Percentiles rank a stretch among this genome's conserved stretches.
Conservation (phyloP, 192 early-diverging fungal species). For the Coemansia sp. region DNA sequence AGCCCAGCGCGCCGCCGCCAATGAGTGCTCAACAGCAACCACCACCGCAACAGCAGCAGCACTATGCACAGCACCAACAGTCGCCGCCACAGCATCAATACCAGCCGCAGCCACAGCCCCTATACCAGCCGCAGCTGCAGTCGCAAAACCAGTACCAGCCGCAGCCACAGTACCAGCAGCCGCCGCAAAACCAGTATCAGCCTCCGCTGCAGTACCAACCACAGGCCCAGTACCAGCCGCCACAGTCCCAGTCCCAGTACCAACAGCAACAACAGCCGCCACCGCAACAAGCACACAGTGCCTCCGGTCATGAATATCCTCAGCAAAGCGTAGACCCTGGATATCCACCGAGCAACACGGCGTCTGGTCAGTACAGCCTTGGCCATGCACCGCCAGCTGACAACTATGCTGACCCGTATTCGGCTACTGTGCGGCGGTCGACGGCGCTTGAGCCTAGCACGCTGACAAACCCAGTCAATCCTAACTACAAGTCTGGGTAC, state of each 20-base stretch:
- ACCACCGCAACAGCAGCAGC: slow-evolving; percentile 23
- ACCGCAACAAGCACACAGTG: slow-evolving; percentile 11
- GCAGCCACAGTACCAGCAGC: slow-evolving; percentile 17
- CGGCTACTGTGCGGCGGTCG: slow-evolving; percentile 24
- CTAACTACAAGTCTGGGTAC: slow-evolving; percentile 39
- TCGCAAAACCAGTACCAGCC: slow-evolving; percentile 9
- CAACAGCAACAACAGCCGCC: background rate
- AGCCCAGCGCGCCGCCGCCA: slow-evolving; percentile 37
- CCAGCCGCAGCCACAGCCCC: slow-evolving; percentile 4
- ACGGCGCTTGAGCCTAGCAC: slow-evolving; percentile 19
- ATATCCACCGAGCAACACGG: slow-evolving; percentile 2
- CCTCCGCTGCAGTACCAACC: slow-evolving; percentile 5
- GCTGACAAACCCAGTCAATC: slow-evolving; percentile 11
- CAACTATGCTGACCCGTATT: slow-evolving; percentile 29
- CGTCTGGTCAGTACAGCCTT: slow-evolving; percentile 6
- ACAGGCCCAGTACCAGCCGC: slow-evolving; percentile 10
- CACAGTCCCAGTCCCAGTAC: slow-evolving; percentile 4
- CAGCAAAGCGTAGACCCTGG: slow-evolving; percentile 7
- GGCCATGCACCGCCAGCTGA: slow-evolving; percentile 15
- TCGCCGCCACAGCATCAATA: slow-evolving; percentile 6
- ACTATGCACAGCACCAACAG: slow-evolving; percentile 16
- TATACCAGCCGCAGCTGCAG: background rate
- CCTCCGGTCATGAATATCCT: slow-evolving; percentile 1
- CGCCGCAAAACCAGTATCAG: slow-evolving; percentile 16
- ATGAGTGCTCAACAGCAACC: slow-evolving; percentile 9